Evolutionary conservation across 1,139 yeast species (phyloP).

Genomic region (Pichia kudriavzevii): DNA sequence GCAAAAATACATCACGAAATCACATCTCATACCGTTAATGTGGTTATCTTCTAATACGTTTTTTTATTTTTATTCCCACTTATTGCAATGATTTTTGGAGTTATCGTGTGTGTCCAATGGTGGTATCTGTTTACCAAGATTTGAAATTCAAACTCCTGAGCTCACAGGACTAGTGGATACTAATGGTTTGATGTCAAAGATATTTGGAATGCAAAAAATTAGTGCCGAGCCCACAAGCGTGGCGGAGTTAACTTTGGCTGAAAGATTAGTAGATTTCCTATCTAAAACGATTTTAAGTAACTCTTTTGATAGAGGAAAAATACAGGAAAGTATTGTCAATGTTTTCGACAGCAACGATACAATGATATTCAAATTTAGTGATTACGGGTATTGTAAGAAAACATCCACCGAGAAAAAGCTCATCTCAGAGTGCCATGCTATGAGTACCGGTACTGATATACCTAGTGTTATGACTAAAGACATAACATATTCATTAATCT

Average conservation of each 20-base stretch:
- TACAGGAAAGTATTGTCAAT: conserved; percentile 26
- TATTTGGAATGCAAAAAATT: not conserved
- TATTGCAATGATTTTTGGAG: conserved; percentile 12
- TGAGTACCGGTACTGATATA: conserved; percentile 36
- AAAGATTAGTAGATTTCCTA: conserved; percentile 5
- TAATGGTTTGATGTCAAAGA: not conserved
- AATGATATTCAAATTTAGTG: conserved; percentile 34
- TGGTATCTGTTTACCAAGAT: conserved; percentile 39
- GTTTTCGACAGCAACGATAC: conserved; percentile 4
- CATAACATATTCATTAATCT: conserved; percentile 41
- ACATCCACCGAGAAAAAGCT: conserved; percentile 16
- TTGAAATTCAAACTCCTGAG: conserved; percentile 32
- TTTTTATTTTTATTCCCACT: conserved; percentile 21
- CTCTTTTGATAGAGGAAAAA: conserved; percentile 16
- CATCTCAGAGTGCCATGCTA: conserved; percentile 14
- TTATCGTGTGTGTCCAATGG: conserved; percentile 23
- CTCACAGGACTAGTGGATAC: conserved; percentile 6
- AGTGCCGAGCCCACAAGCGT: too few relatives aligned
- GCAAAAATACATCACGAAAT: conserved; percentile 8
- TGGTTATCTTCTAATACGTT: conserved; percentile 16
- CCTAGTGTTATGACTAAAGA: conserved; percentile 41
- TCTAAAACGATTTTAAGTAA: conserved; percentile 8
- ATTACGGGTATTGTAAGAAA: conserved; percentile 43
- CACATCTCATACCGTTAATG: conserved; percentile 19
- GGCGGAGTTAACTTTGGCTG: too few relatives aligned